Percentiles rank a stretch among this genome's conserved stretches.
phyloP scores from a whole-genome alignment of 768 basidiomycete species.

The Candolleomyces eurysporus region DNA sequence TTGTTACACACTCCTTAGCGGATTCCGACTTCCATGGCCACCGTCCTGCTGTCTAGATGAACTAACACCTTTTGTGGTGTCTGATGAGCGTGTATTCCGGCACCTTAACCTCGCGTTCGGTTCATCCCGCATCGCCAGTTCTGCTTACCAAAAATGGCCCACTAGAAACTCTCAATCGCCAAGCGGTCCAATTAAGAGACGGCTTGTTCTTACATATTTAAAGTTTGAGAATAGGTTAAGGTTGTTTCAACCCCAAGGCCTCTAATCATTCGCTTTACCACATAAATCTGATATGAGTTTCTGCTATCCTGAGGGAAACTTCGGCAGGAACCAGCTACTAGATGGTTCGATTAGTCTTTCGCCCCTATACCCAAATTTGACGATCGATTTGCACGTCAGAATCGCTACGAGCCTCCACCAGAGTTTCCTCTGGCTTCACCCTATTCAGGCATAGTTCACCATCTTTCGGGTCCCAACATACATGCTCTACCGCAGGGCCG shows the following conservation, averaged over 20 bases:
- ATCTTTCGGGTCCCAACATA: constrained; percentile 89
- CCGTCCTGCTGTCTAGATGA: constrained; percentile 87
- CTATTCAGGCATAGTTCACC: constrained; percentile 88
- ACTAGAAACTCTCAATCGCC: constrained; percentile 80
- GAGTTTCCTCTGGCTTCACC: constrained; percentile 95
- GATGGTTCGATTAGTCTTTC: constrained; percentile 95
- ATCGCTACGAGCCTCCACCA: constrained; percentile 86
- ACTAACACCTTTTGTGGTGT: constrained; percentile 85
- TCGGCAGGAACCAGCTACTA: constrained; percentile 92
- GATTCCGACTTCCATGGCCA: constrained; percentile 85
- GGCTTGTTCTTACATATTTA: constrained; percentile 85
- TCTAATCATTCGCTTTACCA: constrained; percentile 89
- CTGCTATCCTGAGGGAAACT: constrained; percentile 74
- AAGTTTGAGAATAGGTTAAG: constrained; percentile 83
- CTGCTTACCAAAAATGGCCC: constrained; percentile 80
- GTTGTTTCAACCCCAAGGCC: constrained; percentile 87
- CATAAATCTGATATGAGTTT: constrained; percentile 59
- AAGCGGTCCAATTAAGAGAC: constrained; percentile 80
- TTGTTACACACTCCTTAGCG: constrained; percentile 87
- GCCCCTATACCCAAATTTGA: constrained; percentile 95
- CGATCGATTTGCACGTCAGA: constrained; percentile 97
- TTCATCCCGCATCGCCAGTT: constrained; percentile 69
- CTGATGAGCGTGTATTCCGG: constrained; percentile 82
- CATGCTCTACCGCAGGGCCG: constrained; percentile 78
- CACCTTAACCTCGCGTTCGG: constrained; percentile 73